Conservation (phyloP, 257 asterid genomes). For the Nicotiana tomentosiformis region DNA sequence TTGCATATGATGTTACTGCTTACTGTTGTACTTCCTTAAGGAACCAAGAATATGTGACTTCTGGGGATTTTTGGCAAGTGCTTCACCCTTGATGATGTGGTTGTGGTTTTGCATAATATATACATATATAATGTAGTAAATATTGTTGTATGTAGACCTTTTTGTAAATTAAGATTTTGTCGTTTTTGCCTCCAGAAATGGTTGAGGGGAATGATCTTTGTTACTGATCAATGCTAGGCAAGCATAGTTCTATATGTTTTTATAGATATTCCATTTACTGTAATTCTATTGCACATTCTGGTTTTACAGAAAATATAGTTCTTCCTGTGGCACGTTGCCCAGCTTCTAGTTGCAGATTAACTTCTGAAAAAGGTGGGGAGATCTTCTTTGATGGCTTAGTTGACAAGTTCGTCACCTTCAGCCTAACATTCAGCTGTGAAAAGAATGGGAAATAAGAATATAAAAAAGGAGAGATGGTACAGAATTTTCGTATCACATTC, state of each 20-base stretch:
- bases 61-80: neutral
- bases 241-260: neutral
- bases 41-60: neutral
- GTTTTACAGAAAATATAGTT: constrained; percentile 45
- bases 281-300: constrained; percentile 7
- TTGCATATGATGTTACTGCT: constrained; percentile 1
- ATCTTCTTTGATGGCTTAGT: constrained; percentile 17
- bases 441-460: neutral
- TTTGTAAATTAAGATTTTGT: neutral
- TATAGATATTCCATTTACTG: neutral
- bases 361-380: constrained; percentile 41
- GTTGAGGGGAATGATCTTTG: neutral
- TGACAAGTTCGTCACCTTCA: constrained; percentile 22
- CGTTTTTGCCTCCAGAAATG: neutral
- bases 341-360: constrained; percentile 47
- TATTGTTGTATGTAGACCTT: neutral
- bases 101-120: neutral
- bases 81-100: neutral
- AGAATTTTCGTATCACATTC: neutral
- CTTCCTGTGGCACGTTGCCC: constrained; percentile 45
- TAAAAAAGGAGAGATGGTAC: neutral
- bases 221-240: neutral
- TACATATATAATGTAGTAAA: neutral
- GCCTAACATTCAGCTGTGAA: constrained; percentile 5
- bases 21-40: constrained; percentile 7